Base-by-base conservation (phyloP, 2,329 filamentous ascomycete genomes). In the Helminthosporium solani region DNA sequence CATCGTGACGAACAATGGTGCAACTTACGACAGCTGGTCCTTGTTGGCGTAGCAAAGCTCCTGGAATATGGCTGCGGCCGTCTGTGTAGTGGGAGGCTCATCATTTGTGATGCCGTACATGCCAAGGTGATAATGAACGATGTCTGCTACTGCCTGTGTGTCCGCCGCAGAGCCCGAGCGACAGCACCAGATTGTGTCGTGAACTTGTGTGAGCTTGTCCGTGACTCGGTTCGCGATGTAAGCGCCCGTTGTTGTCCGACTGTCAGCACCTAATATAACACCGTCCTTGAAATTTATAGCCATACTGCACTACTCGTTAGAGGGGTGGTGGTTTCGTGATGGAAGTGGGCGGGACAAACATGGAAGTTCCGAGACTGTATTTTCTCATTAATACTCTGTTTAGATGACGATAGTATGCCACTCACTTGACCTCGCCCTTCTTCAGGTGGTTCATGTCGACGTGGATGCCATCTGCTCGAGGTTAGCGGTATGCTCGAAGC, bases 151-250 rank as follows among this genome's bases (percentile, higher is more conserved):
- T 40, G 94, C 94, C 75, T 99, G 94, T 49, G 94, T 99, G 70
- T 99, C 94, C 58, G 94, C 94, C 25, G 94, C 94, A 20, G 94
- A 99, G 41, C 94, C 94, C 51, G 94, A 97, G 66, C 94, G 87
- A 78, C 94, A 99, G 78, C 94, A 99, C 94, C 94, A 99, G 75
- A 99, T 97, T 49, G 92, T 97, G 74, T 99, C 94, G 76, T 95
- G 88, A 51, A 99, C 92, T 78, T 91, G 88, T 65, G 94, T 99
- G 70, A 99, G 85, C 80, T 99, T 99, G 81, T 99, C 94, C 56
- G 94, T 99, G 57, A 99, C 94, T 79, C 94, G 87, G 75, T 99
- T 99, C 64, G 94, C 94, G 69, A 99, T 97, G 81, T 97, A 99
- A 62, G 92, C 85, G 64, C 94, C 94, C 44, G 92, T 99, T 37